Percentiles rank a stretch among this genome's conserved stretches.
Conservation (phyloP, 2,329 filamentous ascomycete species). For the Fusarium graminum region DNA sequence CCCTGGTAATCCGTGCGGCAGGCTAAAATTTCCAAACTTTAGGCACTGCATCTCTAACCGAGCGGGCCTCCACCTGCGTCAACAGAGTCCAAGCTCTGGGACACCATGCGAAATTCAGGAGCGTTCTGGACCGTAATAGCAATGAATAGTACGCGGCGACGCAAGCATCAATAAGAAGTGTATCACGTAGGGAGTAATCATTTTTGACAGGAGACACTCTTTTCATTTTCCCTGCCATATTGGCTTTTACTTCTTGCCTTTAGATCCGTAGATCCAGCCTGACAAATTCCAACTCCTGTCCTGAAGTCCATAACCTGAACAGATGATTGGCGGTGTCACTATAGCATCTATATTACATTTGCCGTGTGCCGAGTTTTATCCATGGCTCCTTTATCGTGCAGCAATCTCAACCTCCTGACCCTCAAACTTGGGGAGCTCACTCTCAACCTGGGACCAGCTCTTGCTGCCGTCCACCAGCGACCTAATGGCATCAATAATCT, state of each 20-base stretch:
- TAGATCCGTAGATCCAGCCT: constrained; percentile 22
- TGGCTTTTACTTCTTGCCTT: constrained; percentile 26
- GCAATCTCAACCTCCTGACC: constrained; percentile 73
- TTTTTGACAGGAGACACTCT: constrained; percentile 7
- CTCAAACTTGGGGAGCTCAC: constrained; percentile 86
- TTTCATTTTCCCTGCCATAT: constrained; percentile 16
- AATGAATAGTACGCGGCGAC: background rate
- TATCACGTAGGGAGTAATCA: background rate
- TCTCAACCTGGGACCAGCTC: constrained; percentile 76
- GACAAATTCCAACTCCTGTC: constrained; percentile 29
- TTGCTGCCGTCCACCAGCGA: constrained; percentile 64
- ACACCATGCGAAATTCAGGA: constrained; percentile 25
- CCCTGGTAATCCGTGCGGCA: constrained; percentile 6
- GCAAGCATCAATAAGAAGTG: constrained; percentile 5
- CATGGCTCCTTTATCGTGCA: constrained; percentile 49
- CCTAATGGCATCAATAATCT: constrained; percentile 81
- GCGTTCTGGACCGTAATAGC: background rate
- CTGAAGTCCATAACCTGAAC: constrained; percentile 12
- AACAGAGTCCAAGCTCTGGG: constrained; percentile 18
- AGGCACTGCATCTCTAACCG: no score
- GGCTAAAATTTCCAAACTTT: constrained; percentile 1
- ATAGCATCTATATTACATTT: constrained; percentile 43
- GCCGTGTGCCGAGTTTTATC: constrained; percentile 19
- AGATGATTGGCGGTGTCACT: constrained; percentile 15
- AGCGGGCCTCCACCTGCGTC: background rate